Percentiles rank a stretch among this genome's conserved stretches.
Evolutionary conservation across 2,329 filamentous ascomycete species (phyloP).

Genomic region (Calonectria naviculata): DNA sequence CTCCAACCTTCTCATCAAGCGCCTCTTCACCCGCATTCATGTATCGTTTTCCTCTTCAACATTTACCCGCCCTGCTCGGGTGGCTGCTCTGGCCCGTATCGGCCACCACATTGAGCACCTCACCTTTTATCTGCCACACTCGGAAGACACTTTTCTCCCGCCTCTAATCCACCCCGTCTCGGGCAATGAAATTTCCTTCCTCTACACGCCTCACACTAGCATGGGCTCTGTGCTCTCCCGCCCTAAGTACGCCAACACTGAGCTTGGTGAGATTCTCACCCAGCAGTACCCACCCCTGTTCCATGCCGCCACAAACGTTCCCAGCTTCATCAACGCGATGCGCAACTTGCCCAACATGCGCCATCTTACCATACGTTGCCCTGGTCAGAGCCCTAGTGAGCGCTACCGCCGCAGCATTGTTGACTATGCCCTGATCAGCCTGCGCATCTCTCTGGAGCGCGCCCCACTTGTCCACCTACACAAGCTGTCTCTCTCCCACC

Average conservation of each 20-base stretch:
- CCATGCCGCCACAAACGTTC: slow-evolving; percentile 88
- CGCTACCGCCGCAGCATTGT: slow-evolving; percentile 82
- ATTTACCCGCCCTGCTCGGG: slow-evolving; percentile 78
- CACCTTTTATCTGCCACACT: slow-evolving; percentile 82
- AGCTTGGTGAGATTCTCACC: slow-evolving; percentile 83
- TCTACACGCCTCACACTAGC: slow-evolving; percentile 82
- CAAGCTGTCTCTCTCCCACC: slow-evolving; percentile 76
- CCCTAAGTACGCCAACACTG: slow-evolving; percentile 83
- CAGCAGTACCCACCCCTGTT: slow-evolving; percentile 91
- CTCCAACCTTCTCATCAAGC: slow-evolving; percentile 75
- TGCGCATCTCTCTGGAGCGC: slow-evolving; percentile 85
- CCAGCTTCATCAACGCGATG: slow-evolving; percentile 83
- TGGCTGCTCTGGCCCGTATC: slow-evolving; percentile 81
- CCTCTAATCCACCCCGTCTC: slow-evolving; percentile 84
- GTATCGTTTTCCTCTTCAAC: slow-evolving; percentile 79
- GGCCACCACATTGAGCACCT: slow-evolving; percentile 83
- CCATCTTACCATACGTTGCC: slow-evolving; percentile 82
- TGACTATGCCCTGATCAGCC: slow-evolving; percentile 88
- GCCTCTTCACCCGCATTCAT: slow-evolving; percentile 75
- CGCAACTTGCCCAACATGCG: slow-evolving; percentile 74
- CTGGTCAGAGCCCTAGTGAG: slow-evolving; percentile 75
- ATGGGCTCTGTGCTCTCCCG: slow-evolving; percentile 70
- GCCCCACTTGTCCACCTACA: slow-evolving; percentile 73
- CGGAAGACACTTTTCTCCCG: slow-evolving; percentile 81
- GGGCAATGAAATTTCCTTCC: slow-evolving; percentile 81